Evolutionary conservation across 495 filamentous ascomycete genomes (phyloP).

Genomic region (Penicillium longicatenatum): DNA sequence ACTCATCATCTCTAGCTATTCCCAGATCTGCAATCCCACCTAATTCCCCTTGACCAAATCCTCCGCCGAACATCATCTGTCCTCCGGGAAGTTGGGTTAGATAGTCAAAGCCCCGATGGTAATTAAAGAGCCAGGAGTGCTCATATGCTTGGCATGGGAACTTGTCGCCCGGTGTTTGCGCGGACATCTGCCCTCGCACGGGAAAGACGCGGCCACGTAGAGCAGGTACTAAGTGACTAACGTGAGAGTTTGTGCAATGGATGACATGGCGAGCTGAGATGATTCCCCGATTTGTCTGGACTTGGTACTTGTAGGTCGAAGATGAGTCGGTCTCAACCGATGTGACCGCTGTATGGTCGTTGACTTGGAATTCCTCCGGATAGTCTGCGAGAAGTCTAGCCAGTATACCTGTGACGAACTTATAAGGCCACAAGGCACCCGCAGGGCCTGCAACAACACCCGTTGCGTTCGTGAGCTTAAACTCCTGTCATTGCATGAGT

Average conservation of each 20-base stretch:
- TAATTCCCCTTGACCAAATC: constrained; percentile 47
- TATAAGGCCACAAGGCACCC: constrained; percentile 74
- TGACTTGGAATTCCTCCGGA: constrained; percentile 60
- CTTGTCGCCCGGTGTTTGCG: constrained; percentile 56
- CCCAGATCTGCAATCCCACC: constrained; percentile 53
- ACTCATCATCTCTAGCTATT: constrained; percentile 31
- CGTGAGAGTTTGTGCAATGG: constrained; percentile 80
- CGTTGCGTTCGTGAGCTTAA: constrained; percentile 43
- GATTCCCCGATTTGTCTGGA: constrained; percentile 65
- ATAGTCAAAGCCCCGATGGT: constrained; percentile 76
- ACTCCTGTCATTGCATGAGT: constrained; percentile 20
- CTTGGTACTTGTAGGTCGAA: constrained; percentile 22
- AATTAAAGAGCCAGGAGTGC: constrained; percentile 42
- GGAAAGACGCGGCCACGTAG: constrained; percentile 76
- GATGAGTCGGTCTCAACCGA: constrained; percentile 26
- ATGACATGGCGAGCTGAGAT: constrained; percentile 62
- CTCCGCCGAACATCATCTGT: constrained; percentile 69
- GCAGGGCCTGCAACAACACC: constrained; percentile 49
- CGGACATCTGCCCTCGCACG: constrained; percentile 60
- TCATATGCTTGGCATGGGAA: constrained; percentile 32
- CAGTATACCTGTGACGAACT: constrained; percentile 68
- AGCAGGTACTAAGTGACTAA: constrained; percentile 66
- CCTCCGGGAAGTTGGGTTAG: constrained; percentile 64
- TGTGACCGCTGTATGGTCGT: constrained; percentile 71
- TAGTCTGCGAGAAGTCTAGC: constrained; percentile 50